Base-by-base conservation (phyloP, 768 basidiomycete genomes). In the Leccinum pellstonianum region DNA sequence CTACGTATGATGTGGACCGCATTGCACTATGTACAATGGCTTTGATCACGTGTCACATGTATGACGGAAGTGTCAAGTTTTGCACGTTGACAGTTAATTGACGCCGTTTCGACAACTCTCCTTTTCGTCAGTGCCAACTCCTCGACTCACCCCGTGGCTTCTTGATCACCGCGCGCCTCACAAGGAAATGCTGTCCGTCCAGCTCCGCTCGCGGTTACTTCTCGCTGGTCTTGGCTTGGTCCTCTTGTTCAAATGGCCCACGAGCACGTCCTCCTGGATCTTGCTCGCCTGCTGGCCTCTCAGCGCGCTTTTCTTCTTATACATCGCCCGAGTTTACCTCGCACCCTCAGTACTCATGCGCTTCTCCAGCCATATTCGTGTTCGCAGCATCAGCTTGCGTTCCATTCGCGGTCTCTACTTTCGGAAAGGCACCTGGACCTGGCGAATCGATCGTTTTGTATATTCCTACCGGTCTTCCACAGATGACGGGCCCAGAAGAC, bases 331-430 rank as follows among this genome's bases (percentile, higher is more conserved):
- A 56, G 86, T 84, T 0, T 88, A 86, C 66, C 76, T 91, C 59
- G 79, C 82, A 3, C 90, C 90, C 54, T 86, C 82, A 74, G 69
- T 87, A 49, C 78, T 91, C 33, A 77, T 80, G 54, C 78, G 80
- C 47, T 74, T 85, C 56, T 87, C 86, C n/a, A 72, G 67, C 37
- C 85, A 81, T 64, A 76, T 91, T 60, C 85, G 86, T 31, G 79
- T 91, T 35, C 83, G 85, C 43, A 90, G 87, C 69, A 81, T 91
- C 57, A 91, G 90, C 68, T 76, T 88, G 41, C 83, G 88, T 56
- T 93, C 90, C 19, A 84, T 93, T 60, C 86, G 89, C 55, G 90
- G 90, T 35, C 76, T 92, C 21, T 90, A 87, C 72, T 80, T 90
- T 61, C 80, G 83, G 50, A 77, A 76, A 31, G 85, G 86, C 29